Conservation (phyloP, 768 basidiomycete species). For the Tylopilus vinaceipallidus region DNA sequence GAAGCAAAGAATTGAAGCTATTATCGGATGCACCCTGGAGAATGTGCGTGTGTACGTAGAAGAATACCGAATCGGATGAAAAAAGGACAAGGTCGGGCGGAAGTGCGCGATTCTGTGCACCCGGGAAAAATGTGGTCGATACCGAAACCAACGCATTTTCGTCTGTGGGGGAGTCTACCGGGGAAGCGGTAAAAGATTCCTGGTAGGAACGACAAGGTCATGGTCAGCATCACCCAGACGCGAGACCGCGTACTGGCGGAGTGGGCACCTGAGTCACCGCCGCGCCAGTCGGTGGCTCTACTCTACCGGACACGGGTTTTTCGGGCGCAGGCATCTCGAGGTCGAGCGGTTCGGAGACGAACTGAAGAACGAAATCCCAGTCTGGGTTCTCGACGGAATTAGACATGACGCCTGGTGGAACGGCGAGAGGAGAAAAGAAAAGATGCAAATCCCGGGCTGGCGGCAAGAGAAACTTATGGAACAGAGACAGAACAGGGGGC, state of each 20-base stretch:
- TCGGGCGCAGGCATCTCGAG: constrained; percentile 35
- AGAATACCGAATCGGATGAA: constrained; percentile 77
- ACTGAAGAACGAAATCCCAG: constrained; percentile 65
- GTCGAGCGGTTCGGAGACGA: constrained; percentile 47
- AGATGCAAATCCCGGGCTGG: background rate
- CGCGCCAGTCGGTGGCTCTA: constrained; percentile 14
- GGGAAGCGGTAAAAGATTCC: constrained; percentile 35
- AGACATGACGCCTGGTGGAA: constrained; percentile 17
- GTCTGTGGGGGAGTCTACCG: constrained; percentile 32
- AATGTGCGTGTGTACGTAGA: constrained; percentile 69
- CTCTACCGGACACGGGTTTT: constrained; percentile 33
- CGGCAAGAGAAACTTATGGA: background rate
- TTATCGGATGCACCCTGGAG: constrained; percentile 63
- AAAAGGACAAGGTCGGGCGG: constrained; percentile 64
- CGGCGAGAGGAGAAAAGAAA: background rate
- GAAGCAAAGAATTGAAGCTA: constrained; percentile 57
- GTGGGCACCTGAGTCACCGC: constrained; percentile 52
- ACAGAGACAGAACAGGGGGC: constrained; percentile 23
- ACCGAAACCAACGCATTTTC: constrained; percentile 63
- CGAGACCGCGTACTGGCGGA: constrained; percentile 50
- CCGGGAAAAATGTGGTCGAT: constrained; percentile 80
- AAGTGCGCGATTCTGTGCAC: constrained; percentile 53
- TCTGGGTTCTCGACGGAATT: constrained; percentile 44
- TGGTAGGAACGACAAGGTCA: constrained; percentile 11
- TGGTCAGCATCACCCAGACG: constrained; percentile 2